phyloP scores from a whole-genome alignment of 176 grass and related monocot species.

The Avena insularis region DNA sequence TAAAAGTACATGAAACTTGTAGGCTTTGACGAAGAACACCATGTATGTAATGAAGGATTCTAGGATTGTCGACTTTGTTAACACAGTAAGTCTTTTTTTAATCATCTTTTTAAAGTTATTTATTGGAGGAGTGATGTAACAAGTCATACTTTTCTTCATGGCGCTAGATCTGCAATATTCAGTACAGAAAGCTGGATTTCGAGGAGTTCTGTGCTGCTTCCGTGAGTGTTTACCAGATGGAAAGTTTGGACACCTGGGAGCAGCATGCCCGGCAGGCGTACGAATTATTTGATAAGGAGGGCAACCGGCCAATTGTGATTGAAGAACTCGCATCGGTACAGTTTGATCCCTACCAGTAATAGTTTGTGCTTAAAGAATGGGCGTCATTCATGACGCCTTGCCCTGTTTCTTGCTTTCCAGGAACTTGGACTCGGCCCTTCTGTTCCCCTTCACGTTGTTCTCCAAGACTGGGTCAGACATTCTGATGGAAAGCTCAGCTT shows the following conservation, averaged over 20 bases:
- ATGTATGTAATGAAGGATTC: slow-evolving; percentile 64
- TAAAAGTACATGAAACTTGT: slow-evolving; percentile 33
- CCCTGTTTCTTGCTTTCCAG: slow-evolving; percentile 27
- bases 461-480: slow-evolving; percentile 72
- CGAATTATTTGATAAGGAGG: slow-evolving; percentile 66
- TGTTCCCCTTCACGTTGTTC: slow-evolving; percentile 58
- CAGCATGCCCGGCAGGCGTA: slow-evolving; percentile 62
- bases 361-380: neutral
- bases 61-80: slow-evolving; percentile 62
- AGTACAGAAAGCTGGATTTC: slow-evolving; percentile 61
- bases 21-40: slow-evolving; percentile 68
- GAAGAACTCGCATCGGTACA: slow-evolving; percentile 70
- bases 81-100: slow-evolving; percentile 47
- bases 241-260: slow-evolving; percentile 69
- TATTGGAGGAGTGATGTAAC: neutral
- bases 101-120: slow-evolving; percentile 1
- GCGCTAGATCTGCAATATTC: slow-evolving; percentile 47
- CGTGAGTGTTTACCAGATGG: slow-evolving; percentile 66
- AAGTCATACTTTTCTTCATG: slow-evolving; percentile 9
- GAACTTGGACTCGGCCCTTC: slow-evolving; percentile 67
- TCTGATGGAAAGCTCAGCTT: slow-evolving; percentile 71
- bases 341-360: slow-evolving; percentile 6
- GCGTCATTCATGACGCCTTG: neutral
- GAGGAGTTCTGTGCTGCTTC: slow-evolving; percentile 72
- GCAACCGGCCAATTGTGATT: slow-evolving; percentile 61